Percentiles rank a stretch among this genome's conserved stretches.
These are phyloP conservation scores for Melanomma pulvis-pyrius DNA, from an alignment of 495 filamentous ascomycete genomes.

Conservation along the genomic window DNA sequence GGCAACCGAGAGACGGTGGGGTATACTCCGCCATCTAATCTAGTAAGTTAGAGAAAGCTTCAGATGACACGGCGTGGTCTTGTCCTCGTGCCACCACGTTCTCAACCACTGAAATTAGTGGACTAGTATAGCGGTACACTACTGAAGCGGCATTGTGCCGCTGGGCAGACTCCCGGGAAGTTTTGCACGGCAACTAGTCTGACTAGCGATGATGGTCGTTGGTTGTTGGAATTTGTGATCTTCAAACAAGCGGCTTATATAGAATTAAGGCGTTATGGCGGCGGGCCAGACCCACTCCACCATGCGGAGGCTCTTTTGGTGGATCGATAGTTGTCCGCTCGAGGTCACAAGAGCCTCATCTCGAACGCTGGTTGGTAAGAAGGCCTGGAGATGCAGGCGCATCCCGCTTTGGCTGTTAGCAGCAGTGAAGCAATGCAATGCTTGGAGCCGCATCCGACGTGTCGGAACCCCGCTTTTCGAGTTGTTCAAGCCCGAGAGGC, in stretches of 20 bases:
- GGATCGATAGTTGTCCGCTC: neutral
- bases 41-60: neutral
- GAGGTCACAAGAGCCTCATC: constrained; percentile 4
- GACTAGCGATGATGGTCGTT: neutral
- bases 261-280: neutral
- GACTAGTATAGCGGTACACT: neutral
- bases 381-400: too few relatives aligned
- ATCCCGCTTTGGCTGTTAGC: too few relatives aligned
- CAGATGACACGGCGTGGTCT: neutral
- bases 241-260: neutral
- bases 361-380: neutral
- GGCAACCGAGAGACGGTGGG: neutral
- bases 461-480: too few relatives aligned
- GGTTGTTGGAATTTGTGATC: neutral
- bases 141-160: neutral
- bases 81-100: constrained; percentile 1
- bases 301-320: neutral
- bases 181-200: neutral
- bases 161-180: constrained; percentile 13
- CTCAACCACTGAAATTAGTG: neutral
- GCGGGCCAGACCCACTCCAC: neutral
- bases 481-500: too few relatives aligned
- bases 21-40: neutral
- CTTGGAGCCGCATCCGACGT: neutral
- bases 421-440: too few relatives aligned